A percentile compares a stretch with the other conserved stretches of the same genome.
phyloP scores from a whole-genome alignment of 495 filamentous ascomycete genomes.

The Recurvomyces mirabilis region DNA sequence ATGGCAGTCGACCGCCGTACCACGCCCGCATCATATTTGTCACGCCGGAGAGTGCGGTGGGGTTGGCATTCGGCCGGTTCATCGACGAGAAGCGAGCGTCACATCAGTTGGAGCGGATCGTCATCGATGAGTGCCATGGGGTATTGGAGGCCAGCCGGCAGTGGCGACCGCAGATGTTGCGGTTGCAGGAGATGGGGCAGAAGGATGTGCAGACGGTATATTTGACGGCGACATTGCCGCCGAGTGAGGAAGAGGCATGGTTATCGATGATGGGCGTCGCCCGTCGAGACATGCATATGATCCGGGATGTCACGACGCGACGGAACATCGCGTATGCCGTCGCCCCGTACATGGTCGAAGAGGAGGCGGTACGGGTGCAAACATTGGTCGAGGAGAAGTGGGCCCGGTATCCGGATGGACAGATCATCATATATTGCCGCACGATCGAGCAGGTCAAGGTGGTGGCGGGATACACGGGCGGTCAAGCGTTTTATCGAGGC shows the following conservation, averaged over 20 bases:
- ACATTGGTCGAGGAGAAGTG: background rate
- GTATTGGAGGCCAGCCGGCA: background rate
- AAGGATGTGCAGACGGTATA: background rate
- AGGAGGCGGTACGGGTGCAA: background rate
- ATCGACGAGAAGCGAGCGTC: background rate
- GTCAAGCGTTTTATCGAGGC: background rate
- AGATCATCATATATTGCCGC: background rate
- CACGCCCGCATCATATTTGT: slow-evolving; percentile 4
- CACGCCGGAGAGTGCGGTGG: slow-evolving; percentile 1
- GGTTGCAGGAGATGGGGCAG: slow-evolving; percentile 2
- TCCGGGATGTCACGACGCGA: background rate
- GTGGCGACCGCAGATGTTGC: background rate
- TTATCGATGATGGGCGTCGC: background rate
- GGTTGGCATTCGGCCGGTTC: background rate
- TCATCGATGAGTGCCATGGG: background rate
- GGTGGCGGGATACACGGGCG: background rate
- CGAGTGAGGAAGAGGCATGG: background rate
- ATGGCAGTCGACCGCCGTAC: background rate
- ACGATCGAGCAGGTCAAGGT: background rate
- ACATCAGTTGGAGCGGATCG: slow-evolving; percentile 4
- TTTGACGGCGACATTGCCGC: slow-evolving; percentile 9
- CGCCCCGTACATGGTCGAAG: background rate
- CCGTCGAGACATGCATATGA: background rate
- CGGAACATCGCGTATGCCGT: background rate
- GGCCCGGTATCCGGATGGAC: background rate